A percentile compares a stretch with the other conserved stretches of the same genome.
Evolutionary conservation across 1,139 yeast genomes (phyloP).

Genomic region (Pneumocystis murina): DNA sequence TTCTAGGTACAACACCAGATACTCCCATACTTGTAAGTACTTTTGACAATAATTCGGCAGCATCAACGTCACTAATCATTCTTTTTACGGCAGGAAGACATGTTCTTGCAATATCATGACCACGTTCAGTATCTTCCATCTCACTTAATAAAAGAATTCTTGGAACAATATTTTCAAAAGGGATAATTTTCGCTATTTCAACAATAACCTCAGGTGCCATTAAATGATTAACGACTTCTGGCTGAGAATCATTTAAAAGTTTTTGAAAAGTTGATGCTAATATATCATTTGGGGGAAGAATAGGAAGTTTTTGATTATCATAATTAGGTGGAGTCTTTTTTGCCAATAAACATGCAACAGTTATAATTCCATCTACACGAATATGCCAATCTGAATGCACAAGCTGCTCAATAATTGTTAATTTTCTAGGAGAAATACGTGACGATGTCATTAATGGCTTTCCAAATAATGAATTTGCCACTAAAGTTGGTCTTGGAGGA

Average conservation of each 20-base stretch:
- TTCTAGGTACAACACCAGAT: slow-evolving; percentile 7
- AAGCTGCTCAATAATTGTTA: slow-evolving; percentile 10
- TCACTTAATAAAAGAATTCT: slow-evolving; percentile 11
- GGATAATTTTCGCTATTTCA: slow-evolving; percentile 8
- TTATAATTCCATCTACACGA: slow-evolving; percentile 11
- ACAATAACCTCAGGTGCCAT: slow-evolving; percentile 13
- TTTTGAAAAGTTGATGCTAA: slow-evolving; percentile 9
- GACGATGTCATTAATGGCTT: neutral
- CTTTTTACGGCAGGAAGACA: slow-evolving; percentile 12
- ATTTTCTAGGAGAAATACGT: neutral
- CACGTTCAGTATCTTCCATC: slow-evolving; percentile 9
- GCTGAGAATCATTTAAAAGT: slow-evolving; percentile 10
- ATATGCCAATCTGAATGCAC: slow-evolving; percentile 7
- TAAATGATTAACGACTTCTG: slow-evolving; percentile 11
- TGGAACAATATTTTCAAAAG: slow-evolving; percentile 10
- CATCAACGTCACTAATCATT: slow-evolving; percentile 5
- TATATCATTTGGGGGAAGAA: slow-evolving; percentile 7
- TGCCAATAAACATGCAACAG: slow-evolving; percentile 12
- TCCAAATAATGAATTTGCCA: neutral
- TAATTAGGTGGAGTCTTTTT: slow-evolving; percentile 10
- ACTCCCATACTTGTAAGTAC: slow-evolving; percentile 3
- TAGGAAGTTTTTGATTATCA: slow-evolving; percentile 4
- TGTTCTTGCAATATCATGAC: slow-evolving; percentile 5
- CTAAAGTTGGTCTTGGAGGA: neutral
- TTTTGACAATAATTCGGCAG: slow-evolving; percentile 6